A percentile compares a stretch with the other conserved stretches of the same genome.
Conservation (phyloP, 192 early-diverging fungal species). For the Gaertneriomyces sp. region DNA sequence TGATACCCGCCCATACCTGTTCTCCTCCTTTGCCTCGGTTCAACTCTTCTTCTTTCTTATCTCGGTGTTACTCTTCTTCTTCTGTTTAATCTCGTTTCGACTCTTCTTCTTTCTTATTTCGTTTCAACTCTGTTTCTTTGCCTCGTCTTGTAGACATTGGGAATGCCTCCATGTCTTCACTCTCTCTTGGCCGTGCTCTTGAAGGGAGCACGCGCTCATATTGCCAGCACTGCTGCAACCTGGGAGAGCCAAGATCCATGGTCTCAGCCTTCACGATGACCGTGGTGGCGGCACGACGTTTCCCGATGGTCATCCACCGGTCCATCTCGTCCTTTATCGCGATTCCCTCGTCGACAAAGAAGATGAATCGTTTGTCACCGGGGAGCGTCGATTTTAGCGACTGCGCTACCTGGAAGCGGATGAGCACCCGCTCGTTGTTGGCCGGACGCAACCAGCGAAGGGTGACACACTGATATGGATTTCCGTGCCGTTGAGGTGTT, state of each 20-base stretch:
- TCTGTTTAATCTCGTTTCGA: too few relatives aligned
- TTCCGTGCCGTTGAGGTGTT: not conserved
- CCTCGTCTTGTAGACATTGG: too few relatives aligned
- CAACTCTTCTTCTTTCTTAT: too few relatives aligned
- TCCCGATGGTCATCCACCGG: constrained; percentile 1
- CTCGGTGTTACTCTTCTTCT: too few relatives aligned
- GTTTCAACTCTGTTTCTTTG: too few relatives aligned
- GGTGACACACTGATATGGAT: not conserved
- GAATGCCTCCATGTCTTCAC: too few relatives aligned
- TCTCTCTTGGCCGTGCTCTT: not conserved
- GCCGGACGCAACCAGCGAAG: not conserved
- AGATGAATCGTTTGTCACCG: constrained; percentile 2
- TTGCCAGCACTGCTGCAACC: not conserved
- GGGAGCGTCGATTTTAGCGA: too few relatives aligned
- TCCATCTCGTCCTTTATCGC: not conserved
- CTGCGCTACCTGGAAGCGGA: too few relatives aligned
- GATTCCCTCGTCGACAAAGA: not conserved
- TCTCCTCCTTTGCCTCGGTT: too few relatives aligned
- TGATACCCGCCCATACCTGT: too few relatives aligned
- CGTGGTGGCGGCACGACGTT: not conserved
- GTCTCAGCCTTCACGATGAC: not conserved
- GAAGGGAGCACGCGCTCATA: not conserved
- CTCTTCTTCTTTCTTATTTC: too few relatives aligned
- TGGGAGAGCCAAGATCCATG: not conserved
- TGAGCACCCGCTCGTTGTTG: not conserved